Percentiles rank a stretch among this genome's conserved stretches.
Evolutionary conservation across 495 filamentous ascomycete species (phyloP).

Genomic region (Amniculicola lignicola): DNA sequence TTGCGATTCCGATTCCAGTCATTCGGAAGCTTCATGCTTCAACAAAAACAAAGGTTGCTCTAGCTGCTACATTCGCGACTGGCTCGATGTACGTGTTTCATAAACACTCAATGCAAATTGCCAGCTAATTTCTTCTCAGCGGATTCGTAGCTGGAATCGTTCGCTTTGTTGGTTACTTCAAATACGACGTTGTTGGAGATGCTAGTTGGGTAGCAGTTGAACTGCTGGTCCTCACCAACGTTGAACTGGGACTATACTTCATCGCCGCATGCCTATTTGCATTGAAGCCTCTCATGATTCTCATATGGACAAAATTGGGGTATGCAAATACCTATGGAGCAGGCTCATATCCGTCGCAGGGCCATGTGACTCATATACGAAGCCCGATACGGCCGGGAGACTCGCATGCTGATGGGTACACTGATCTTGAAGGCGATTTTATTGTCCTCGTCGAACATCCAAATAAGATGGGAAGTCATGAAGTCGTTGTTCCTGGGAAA

Average conservation of each 20-base stretch:
- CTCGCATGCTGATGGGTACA: too few species aligned
- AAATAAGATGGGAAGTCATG: too few species aligned
- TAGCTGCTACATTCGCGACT: not conserved
- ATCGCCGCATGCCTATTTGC: constrained; percentile 3
- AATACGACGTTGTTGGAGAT: not conserved
- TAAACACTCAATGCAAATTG: too few species aligned
- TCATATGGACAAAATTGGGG: too few species aligned
- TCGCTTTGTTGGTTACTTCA: constrained; percentile 8
- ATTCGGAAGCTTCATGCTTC: not conserved
- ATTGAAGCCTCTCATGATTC: not conserved
- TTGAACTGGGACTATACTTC: constrained; percentile 6
- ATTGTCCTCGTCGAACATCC: too few species aligned
- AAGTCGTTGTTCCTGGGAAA: too few species aligned
- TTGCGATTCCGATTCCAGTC: constrained; percentile 6
- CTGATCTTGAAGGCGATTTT: too few species aligned
- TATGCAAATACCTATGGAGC: too few species aligned
- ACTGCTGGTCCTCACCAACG: not conserved
- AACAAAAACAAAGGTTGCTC: not conserved
- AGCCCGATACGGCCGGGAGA: too few species aligned
- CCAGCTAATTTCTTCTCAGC: not conserved
- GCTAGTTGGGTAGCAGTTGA: not conserved
- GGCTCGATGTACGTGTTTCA: constrained; percentile 7
- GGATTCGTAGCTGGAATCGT: constrained; percentile 2
- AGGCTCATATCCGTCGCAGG: too few species aligned
- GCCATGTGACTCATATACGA: too few species aligned